These are phyloP conservation scores for Cladosporium sp. DNA, from an alignment of 2,329 filamentous ascomycete genomes.

Conservation along the genomic window DNA sequence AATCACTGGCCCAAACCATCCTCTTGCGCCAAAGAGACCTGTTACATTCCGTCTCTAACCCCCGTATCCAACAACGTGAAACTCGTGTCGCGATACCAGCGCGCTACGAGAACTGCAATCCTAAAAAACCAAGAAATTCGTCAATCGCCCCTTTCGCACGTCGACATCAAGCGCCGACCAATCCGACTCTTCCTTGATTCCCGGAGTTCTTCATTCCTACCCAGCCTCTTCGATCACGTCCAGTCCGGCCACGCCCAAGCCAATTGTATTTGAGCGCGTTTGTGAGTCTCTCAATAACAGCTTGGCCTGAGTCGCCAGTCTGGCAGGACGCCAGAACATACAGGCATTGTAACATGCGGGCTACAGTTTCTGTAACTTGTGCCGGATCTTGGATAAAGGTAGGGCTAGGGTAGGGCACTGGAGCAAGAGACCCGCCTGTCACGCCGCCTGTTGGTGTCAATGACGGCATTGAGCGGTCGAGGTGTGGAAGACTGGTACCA, in stretches of 20 bases:
- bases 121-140: background rate
- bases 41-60: background rate
- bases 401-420: conserved; percentile 22
- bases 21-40: background rate
- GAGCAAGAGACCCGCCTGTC: conserved; percentile 27
- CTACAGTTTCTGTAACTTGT: conserved; percentile 90
- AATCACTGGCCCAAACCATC: background rate
- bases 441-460: conserved; percentile 22
- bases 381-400: conserved; percentile 46
- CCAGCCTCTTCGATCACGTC: conserved; percentile 84
- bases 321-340: conserved; percentile 81
- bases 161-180: conserved; percentile 29
- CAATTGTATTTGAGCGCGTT: conserved; percentile 94
- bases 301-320: conserved; percentile 70
- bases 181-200: conserved; percentile 30
- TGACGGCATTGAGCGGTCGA: conserved; percentile 25
- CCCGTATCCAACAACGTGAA: background rate
- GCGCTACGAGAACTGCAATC: background rate
- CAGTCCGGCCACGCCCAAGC: conserved; percentile 86
- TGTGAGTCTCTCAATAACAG: conserved; percentile 78
- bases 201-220: conserved; percentile 64
- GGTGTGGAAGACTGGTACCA: conserved; percentile 40
- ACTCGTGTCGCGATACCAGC: background rate
- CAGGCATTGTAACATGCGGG: conserved; percentile 93
- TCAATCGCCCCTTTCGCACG: background rate